Evolutionary conservation across 1,284 basidiomycete species (phyloP).

Genomic region (Earliella scabrosa): DNA sequence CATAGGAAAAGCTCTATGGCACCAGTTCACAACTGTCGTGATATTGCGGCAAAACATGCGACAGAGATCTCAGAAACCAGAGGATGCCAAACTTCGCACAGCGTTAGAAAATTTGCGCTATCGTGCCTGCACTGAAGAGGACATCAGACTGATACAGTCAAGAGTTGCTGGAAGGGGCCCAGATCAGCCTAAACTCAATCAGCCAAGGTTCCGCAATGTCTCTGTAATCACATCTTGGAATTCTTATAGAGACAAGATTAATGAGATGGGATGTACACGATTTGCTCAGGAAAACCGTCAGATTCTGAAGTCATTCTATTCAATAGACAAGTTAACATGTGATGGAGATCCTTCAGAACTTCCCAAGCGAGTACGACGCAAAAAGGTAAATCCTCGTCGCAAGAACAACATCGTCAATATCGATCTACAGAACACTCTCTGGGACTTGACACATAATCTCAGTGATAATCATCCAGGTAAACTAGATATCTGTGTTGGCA

Average conservation of each 20-base stretch:
- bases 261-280: too few relatives aligned
- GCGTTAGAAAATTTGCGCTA: constrained; percentile 42
- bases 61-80: too few relatives aligned
- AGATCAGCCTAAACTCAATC: constrained; percentile 13
- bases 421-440: constrained; percentile 31
- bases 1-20: constrained; percentile 41
- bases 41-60: constrained; percentile 43
- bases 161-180: constrained; percentile 6
- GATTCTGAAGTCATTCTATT: constrained; percentile 33
- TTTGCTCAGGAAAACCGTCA: constrained; percentile 38
- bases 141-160: too few relatives aligned
- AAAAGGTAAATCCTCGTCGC: constrained; percentile 1
- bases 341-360: background rate
- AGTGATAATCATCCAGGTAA: constrained; percentile 33
- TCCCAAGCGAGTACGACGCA: background rate
- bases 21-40: constrained; percentile 39
- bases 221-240: constrained; percentile 40
- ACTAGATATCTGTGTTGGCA: constrained; percentile 39
- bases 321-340: constrained; percentile 26
- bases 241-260: constrained; percentile 36
- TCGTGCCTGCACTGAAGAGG: constrained; percentile 34
- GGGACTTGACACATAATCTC: constrained; percentile 28
- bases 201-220: constrained; percentile 31
- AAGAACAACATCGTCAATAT: constrained; percentile 9
- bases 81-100: constrained; percentile 32